phyloP scores from a whole-genome alignment of 2,329 filamentous ascomycete species.

The Scedosporium minutisporum region DNA sequence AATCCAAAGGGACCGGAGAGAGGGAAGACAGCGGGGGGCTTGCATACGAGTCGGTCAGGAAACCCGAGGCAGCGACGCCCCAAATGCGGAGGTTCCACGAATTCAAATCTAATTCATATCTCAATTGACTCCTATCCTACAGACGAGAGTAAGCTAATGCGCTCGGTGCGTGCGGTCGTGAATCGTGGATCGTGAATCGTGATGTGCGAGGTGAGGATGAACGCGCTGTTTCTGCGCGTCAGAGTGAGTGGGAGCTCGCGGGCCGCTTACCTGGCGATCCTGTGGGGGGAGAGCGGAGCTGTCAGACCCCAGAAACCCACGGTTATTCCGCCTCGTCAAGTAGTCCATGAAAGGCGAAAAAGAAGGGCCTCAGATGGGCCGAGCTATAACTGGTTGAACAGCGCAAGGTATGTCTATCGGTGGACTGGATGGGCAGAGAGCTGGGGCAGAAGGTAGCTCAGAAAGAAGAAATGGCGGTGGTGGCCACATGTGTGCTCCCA shows the following conservation, averaged over 20 bases:
- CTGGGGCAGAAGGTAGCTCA: not conserved
- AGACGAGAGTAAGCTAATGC: constrained; percentile 12
- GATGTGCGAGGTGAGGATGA: not conserved
- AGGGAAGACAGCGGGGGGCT: constrained; percentile 1
- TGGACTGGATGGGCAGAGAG: not conserved
- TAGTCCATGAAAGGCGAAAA: constrained; percentile 3
- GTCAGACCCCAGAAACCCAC: constrained; percentile 40
- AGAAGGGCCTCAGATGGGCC: not conserved
- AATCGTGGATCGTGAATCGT: not conserved
- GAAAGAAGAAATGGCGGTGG: not conserved
- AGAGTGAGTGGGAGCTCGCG: not conserved
- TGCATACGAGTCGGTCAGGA: constrained; percentile 41
- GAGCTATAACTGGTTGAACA: not conserved
- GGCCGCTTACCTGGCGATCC: constrained; percentile 32
- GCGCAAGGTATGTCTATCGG: not conserved
- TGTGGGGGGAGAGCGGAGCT: constrained; percentile 40
- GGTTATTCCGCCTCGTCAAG: constrained; percentile 24
- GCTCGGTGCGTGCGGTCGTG: not conserved
- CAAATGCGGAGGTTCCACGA: constrained; percentile 45
- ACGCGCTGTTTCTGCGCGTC: not conserved
- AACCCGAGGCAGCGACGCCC: constrained; percentile 45
- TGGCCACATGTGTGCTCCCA: not conserved
- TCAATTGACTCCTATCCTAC: constrained; percentile 40
- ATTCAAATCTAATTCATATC: constrained; percentile 44
- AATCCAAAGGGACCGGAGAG: not conserved